A percentile compares a stretch with the other conserved stretches of the same genome.
phyloP scores from a whole-genome alignment of 1,139 yeast genomes.

The Pichia terricola region DNA sequence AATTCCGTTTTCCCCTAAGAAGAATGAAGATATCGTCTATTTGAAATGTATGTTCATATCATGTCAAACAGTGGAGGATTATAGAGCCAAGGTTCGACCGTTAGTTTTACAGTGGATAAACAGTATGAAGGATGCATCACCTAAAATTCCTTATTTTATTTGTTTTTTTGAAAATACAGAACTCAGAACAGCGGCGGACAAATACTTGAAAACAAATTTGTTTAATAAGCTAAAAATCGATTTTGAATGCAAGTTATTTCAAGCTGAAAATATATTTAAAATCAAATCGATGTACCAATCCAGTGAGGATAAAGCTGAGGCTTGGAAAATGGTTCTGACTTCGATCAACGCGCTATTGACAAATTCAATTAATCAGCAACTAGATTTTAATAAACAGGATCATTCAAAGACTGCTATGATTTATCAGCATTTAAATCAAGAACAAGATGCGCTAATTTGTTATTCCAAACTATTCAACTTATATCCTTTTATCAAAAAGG shows the following conservation, averaged over 20 bases:
- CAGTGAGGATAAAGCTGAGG: constrained; percentile 33
- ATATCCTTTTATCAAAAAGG: constrained; percentile 4
- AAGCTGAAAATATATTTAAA: constrained; percentile 33
- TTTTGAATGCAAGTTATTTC: constrained; percentile 38
- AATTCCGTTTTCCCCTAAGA: constrained; percentile 28
- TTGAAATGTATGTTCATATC: constrained; percentile 62
- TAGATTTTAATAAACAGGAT: constrained; percentile 19
- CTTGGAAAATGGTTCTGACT: constrained; percentile 39
- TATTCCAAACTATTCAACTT: constrained; percentile 15
- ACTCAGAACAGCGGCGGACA: constrained; percentile 21
- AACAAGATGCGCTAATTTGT: constrained; percentile 18
- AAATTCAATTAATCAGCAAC: constrained; percentile 44
- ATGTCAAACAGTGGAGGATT: constrained; percentile 59
- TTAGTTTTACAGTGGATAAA: constrained; percentile 74
- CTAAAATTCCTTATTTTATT: constrained; percentile 58
- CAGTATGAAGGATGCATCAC: constrained; percentile 34
- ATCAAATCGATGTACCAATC: constrained; percentile 32
- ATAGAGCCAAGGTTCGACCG: constrained; percentile 73
- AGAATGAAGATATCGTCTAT: constrained; percentile 31
- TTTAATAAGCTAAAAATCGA: constrained; percentile 61
- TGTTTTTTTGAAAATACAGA: constrained; percentile 40
- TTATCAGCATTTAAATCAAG: constrained; percentile 18
- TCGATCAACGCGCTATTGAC: constrained; percentile 45
- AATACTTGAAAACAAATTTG: constrained; percentile 45
- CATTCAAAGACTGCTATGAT: constrained; percentile 16